These are phyloP conservation scores for Sporothrix pallida DNA, from an alignment of 2,329 filamentous ascomycete species.

Conservation along the genomic window DNA sequence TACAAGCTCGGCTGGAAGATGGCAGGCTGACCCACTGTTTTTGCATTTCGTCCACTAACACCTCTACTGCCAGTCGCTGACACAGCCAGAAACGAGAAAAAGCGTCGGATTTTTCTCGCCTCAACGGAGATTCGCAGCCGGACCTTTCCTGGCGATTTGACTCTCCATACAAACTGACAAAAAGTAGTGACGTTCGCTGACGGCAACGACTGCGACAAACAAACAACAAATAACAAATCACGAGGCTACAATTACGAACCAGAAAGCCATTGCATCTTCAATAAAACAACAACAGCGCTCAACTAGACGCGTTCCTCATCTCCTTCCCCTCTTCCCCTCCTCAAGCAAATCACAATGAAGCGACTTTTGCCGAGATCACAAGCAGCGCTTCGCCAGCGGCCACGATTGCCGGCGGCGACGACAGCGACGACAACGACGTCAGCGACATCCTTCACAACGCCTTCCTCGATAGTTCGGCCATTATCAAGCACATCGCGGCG, in stretches of 20 bases:
- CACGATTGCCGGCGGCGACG: background rate
- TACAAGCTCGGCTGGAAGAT: background rate
- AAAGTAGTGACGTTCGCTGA: background rate
- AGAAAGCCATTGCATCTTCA: background rate
- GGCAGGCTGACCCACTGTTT: too few species aligned
- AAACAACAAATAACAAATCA: background rate
- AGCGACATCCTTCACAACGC: background rate
- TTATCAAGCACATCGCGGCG: background rate
- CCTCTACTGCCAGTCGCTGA: background rate
- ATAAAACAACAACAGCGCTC: constrained; percentile 1
- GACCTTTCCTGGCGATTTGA: background rate
- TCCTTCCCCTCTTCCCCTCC: background rate
- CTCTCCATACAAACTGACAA: background rate
- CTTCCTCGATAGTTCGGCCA: background rate
- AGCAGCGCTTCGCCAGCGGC: constrained; percentile 40
- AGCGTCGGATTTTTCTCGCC: constrained; percentile 23
- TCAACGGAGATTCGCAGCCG: constrained; percentile 21
- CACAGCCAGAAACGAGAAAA: background rate
- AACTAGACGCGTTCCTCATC: background rate
- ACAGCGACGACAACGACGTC: background rate
- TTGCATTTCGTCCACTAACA: too few species aligned
- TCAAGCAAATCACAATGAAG: constrained; percentile 28
- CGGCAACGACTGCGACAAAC: background rate
- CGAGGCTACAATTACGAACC: background rate
- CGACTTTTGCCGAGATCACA: constrained; percentile 43